These are phyloP conservation scores for Artemisia argyi DNA, from an alignment of 129 eudicot genomes.

Conservation along the genomic window DNA sequence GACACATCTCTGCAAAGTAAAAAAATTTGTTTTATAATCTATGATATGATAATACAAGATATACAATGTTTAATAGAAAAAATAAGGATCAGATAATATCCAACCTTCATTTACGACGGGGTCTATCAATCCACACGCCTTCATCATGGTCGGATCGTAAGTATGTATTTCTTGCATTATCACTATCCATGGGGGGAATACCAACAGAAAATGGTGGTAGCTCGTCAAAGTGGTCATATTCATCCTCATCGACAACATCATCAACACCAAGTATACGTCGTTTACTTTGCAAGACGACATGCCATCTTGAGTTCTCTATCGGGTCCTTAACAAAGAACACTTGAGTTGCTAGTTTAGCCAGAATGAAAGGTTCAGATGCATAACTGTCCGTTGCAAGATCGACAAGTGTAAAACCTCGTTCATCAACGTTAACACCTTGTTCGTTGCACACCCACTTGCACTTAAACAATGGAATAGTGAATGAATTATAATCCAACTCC, in stretches of 20 bases:
- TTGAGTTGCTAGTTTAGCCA: background rate
- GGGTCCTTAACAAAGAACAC: background rate
- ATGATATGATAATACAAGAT: background rate
- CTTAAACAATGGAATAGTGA: background rate
- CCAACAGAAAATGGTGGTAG: too few species aligned
- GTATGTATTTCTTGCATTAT: background rate
- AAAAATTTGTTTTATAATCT: too few species aligned
- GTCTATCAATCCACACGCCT: background rate
- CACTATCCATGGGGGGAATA: too few species aligned
- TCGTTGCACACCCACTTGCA: background rate
- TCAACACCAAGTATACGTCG: too few species aligned
- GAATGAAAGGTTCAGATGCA: background rate
- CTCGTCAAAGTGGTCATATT: too few species aligned
- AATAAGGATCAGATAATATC: background rate
- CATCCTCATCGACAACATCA: too few species aligned
- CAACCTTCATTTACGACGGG: background rate
- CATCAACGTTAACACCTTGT: background rate
- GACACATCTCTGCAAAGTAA: background rate
- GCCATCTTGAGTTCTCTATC: background rate
- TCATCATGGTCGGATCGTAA: background rate
- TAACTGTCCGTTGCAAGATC: background rate
- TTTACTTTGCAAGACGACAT: background rate
- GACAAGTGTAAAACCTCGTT: background rate
- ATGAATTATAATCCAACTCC: background rate
- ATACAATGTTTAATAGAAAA: too few species aligned